Evolutionary conservation across 371 early-diverging fungal genomes (phyloP), one percentile per base, ranked within the genome.

Genomic region (Syncephalastrum racemosum): DNA sequence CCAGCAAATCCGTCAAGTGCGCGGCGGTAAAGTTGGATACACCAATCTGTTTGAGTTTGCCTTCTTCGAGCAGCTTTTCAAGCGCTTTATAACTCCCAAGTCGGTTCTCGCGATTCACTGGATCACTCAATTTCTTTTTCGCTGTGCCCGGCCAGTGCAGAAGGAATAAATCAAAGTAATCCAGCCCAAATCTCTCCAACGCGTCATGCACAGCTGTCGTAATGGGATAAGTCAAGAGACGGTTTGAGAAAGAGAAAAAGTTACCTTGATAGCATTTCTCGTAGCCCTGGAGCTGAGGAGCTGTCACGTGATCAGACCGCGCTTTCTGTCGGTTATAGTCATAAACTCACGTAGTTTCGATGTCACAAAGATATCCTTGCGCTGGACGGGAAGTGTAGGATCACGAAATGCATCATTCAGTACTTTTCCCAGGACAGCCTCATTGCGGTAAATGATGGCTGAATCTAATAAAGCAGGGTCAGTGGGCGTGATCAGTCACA

Each of bases 311-410:
- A 31, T 31, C 36, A 31, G 36, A 31, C 10, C 36, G 36, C 36
- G 36, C 12, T 31, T 8, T 31, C 10, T 22, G 22, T 5, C 31
- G 18, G 27, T 42, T 57, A 1, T 49, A 3, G 43, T 46, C 39
- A 31, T 58, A 25, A 43, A 61, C 70, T 62, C 81, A 88, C 92
- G 82, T 44, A 99, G 83, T 68, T 99, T 99, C 49, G 92, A 92
- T 0, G 96, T 95, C 46, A 99, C 82, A 80, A 97, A 99, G 2
- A 99, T 45, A 23, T 96, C 94, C 39, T 86, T 60, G n/a, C 99
- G 79, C 40, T 71, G 60, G 1, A 95, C 56, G n/a, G 66, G 70
- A 19, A 81, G 80, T 3, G 70, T 58, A 12, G 69, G 60, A 46
- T 87, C 76, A 3, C 63, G 59, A 49, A 97, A 79, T 22, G 86